Base-by-base conservation (phyloP, 495 filamentous ascomycete genomes). In the Aspergillus sclerotiicarbonarius region DNA sequence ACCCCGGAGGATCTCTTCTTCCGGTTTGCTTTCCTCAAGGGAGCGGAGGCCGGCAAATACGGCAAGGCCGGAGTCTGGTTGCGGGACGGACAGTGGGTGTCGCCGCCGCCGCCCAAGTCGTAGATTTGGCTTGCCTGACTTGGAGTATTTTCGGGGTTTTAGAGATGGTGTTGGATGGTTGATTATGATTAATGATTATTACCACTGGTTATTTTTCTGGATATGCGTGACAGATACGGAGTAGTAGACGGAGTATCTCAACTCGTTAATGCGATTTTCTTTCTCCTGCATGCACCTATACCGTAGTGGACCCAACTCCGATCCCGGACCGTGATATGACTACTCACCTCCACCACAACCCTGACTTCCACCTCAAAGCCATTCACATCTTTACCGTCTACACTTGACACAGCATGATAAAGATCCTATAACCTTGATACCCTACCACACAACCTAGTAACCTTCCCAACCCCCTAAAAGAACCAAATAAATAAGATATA, bases 1-100 rank as follows among this genome's bases (percentile, higher is more conserved):
- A 31, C 74, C 62, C 66, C 84, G 69, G 65, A 79, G 52, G 73
- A 72, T 55, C 83, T 92, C 64, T 96, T 94, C 67, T 96, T 96
- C 72, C 78, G 92, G 7, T 96, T 96, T 74, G 89, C 82, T 7
- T 92, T 86, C 67, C 84, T 95, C 79, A 74, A 78, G 51, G 90
- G 91, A 0, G 86, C 84, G 39, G 67, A 76, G 16, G 80, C 80
- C 47, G 88, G 81, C 19, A 88, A 89, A 63, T 98, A 93, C 67
- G 90, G 91, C 5, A 87, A 83, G 61, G 88, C 92, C 1, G 93
- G 91, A 1, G 82, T 83, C 18, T 94, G 94, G 90, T 74, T 80
- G 35, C 72, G 58, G 8, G 78, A 89, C 60, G 86, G 89, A 31
- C 69, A 73, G n/a, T 96, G 92, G 91, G 75, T 77, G 19, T 68